A percentile compares a stretch with the other conserved stretches of the same genome.
Conservation (phyloP, 768 basidiomycete genomes). For the Udeniomyces megalosporus region DNA sequence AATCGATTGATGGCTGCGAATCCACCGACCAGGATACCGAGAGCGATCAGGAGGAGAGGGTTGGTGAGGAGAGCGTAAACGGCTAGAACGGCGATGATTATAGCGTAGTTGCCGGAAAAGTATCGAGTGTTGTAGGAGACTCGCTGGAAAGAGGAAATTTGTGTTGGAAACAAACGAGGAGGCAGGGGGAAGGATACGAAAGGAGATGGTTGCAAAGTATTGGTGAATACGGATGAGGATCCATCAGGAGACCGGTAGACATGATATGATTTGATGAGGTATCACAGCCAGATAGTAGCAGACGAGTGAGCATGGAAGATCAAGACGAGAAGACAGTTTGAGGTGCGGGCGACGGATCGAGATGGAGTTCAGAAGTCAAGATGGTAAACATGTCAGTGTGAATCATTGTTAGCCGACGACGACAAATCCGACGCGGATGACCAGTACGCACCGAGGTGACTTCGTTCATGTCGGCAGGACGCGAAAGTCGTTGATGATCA, state of each 20-base stretch:
- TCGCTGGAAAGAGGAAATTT: constrained; percentile 37
- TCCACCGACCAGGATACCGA: constrained; percentile 78
- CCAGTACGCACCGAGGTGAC: constrained; percentile 25
- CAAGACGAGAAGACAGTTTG: neutral
- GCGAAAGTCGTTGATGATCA: constrained; percentile 27
- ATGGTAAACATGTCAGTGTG: too few relatives aligned
- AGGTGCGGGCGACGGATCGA: too few relatives aligned
- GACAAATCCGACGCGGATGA: too few relatives aligned
- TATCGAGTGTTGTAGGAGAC: constrained; percentile 74
- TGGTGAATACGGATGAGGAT: too few relatives aligned
- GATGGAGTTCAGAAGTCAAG: too few relatives aligned
- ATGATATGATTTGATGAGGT: too few relatives aligned
- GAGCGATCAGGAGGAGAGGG: constrained; percentile 60
- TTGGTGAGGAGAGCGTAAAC: constrained; percentile 75
- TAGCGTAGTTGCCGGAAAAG: constrained; percentile 57
- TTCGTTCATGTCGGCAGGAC: constrained; percentile 30
- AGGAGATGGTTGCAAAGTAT: too few relatives aligned
- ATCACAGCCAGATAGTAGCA: too few relatives aligned
- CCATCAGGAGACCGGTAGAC: too few relatives aligned
- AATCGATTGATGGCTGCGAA: constrained; percentile 78
- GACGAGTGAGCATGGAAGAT: neutral
- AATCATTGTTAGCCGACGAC: too few relatives aligned
- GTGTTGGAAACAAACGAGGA: neutral
- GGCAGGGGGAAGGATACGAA: neutral
- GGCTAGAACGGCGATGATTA: constrained; percentile 59